Base-by-base conservation (phyloP, 1,139 yeast genomes). In the Saccharomyces hybrid region DNA sequence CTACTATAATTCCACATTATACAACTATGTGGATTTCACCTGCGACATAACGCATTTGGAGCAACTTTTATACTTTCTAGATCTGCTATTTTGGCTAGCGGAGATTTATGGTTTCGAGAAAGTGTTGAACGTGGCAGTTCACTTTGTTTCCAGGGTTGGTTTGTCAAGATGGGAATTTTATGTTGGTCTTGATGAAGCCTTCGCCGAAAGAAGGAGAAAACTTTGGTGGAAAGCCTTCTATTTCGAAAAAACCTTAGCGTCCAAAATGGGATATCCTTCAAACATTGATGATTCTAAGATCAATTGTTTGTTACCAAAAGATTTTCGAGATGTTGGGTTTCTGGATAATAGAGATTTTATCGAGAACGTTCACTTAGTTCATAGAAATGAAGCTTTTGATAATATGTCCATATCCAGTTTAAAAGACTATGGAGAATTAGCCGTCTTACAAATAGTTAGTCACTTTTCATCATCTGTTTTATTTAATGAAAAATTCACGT, bases 121-220 rank as follows among this genome's bases (percentile, higher is more conserved):
- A 46, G 64, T 63, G 2, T 49, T 65, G 13, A 58, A 58, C 3
- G 61, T 61, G 9, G 62, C 68, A 2, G 50, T 64, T 2, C 58
- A 56, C 31, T 58, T 61, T 48, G 66, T 69, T 5, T 55, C 56
- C 13, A 58, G 52, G 23, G 54, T 61, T 53, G 73, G 72, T 3
- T 54, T 69, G 1, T 57, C 63, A 13, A 60, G 69, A 19, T 69
- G 72, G 72, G 73, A 69, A 49, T 65, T 55, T 52, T 68, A 67
- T 52, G 65, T 68, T 13, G 71, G 70, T 5, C 51, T 67, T 49
- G 66, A 65, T 50, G 71, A 69, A 53, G 57, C 52, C 3, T 52
- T 58, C 6, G 71, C 72, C 7, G 71, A 68, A 52, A 60, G 62
- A 47, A 62, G 68, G 51, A 60, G 72, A 54, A 52, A 34, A 5